Evolutionary conservation across 345 rosid genomes (phyloP), one percentile per base, ranked within the genome.

Genomic region (Sisymbrium irio): DNA sequence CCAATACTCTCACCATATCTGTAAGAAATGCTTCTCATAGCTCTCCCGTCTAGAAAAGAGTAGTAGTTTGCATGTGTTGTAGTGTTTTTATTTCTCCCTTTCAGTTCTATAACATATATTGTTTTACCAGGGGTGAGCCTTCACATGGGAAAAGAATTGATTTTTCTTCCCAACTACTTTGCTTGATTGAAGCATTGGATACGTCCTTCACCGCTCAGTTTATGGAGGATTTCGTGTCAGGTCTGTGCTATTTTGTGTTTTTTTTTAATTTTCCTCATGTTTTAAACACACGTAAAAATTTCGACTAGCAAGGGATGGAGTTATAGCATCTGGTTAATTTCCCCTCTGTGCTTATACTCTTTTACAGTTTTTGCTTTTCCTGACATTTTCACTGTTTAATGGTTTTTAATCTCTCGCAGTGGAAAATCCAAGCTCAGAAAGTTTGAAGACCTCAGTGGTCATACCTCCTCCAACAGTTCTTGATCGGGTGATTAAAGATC

Each of bases 221-320:
- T 75, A 80, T 95, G 85, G 99, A 90, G 77, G 99, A 95, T 82
- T 92, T 88, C 69, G 89, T 86, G 42, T 88, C 99, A 90, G 99
- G 97, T 95, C 39, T 72, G 77, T 63, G 66, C 57, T 22, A 45
- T 62, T 76, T 45, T 62, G 49, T 59, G 28, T 73, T 50, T 47
- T 71, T 39, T 72, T 18, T 59, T 39, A 65, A 12, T 59, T 15
- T 15, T 70, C 42, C 13, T 36, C 63, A 36, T 78, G 76, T 28
- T 58, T 68, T 53, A 44, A 74, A 60, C 55, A 37, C 36, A 45
- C 55, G 67, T 64, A 56, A 53, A 56, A 78, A 68, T 42, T 18
- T 65, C 50, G 49, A 55, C 62, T 62, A 13, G 17, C 41, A 44
- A 46, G 51, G 65, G 47, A 45, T 67, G 56, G 33, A 35, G 30